phyloP scores from a whole-genome alignment of 352 stramenopile species.

The Phytopythium vexans region DNA sequence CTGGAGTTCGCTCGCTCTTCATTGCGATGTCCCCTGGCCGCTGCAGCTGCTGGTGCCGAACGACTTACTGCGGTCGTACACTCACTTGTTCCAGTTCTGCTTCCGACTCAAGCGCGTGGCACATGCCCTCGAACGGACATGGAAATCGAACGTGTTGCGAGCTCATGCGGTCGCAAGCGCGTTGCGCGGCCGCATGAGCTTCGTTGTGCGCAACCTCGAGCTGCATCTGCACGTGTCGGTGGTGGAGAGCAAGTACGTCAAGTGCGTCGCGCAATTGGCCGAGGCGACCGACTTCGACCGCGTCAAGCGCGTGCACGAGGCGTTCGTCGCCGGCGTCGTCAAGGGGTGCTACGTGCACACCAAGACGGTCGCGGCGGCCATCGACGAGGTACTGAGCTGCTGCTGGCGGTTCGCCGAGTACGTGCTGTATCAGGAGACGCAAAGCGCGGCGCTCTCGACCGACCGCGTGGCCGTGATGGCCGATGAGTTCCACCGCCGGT shows the following conservation, averaged over 20 bases:
- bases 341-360: conserved; percentile 73
- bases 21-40: conserved; percentile 56
- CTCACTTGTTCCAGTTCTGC: conserved; percentile 76
- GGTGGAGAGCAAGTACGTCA: conserved; percentile 59
- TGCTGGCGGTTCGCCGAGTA: conserved; percentile 79
- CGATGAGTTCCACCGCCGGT: conserved; percentile 52
- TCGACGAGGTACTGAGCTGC: conserved; percentile 58
- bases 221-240: conserved; percentile 80
- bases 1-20: conserved; percentile 52
- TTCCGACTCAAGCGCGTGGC: conserved; percentile 75
- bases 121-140: conserved; percentile 60
- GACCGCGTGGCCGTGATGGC: conserved; percentile 37
- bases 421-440: conserved; percentile 36
- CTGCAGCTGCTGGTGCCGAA: conserved; percentile 63
- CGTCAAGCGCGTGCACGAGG: conserved; percentile 67
- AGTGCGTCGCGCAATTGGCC: conserved; percentile 52
- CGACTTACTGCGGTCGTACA: conserved; percentile 54
- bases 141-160: conserved; percentile 46
- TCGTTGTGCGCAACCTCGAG: conserved; percentile 69
- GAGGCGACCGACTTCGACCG: conserved; percentile 57
- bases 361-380: conserved; percentile 45
- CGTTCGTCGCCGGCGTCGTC: conserved; percentile 62
- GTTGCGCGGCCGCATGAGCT: conserved; percentile 67
- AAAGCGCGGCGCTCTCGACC: conserved; percentile 11
- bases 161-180: conserved; percentile 22